Evolutionary conservation across 371 early-diverging fungal species (phyloP).

Genomic region (Apophysomyces variabilis): DNA sequence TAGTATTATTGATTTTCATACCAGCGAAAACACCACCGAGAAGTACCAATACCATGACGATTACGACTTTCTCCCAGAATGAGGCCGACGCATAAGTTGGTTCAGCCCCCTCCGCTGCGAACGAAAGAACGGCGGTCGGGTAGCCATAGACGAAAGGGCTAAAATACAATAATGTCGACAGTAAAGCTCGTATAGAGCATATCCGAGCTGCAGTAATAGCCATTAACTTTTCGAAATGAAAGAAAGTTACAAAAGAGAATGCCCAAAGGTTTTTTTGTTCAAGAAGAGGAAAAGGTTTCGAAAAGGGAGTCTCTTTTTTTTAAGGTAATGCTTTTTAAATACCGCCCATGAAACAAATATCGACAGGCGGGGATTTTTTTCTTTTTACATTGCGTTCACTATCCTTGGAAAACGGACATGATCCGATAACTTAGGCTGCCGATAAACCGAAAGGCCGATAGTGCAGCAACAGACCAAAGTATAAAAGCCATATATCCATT

Average conservation of each 20-base stretch:
- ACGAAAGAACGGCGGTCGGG: slow-evolving; percentile 17
- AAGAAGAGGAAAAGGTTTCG: neutral
- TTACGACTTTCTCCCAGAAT: slow-evolving; percentile 48
- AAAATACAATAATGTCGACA: slow-evolving; percentile 8
- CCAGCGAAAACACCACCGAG: slow-evolving; percentile 80
- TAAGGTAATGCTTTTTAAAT: slow-evolving; percentile 2
- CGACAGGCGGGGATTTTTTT: neutral
- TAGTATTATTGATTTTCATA: slow-evolving; percentile 13
- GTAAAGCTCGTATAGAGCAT: slow-evolving; percentile 13
- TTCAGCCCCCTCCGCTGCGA: slow-evolving; percentile 17
- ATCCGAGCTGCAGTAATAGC: slow-evolving; percentile 9
- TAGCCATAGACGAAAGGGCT: slow-evolving; percentile 22
- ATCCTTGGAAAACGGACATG: slow-evolving; percentile 51
- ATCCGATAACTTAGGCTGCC: slow-evolving; percentile 73
- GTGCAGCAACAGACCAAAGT: slow-evolving; percentile 81
- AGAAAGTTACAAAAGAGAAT: neutral
- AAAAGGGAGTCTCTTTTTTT: slow-evolving; percentile 5
- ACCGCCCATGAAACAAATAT: slow-evolving; percentile 9
- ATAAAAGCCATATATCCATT: slow-evolving; percentile 81
- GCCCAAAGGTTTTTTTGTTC: neutral
- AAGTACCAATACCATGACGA: slow-evolving; percentile 60
- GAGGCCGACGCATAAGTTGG: slow-evolving; percentile 24
- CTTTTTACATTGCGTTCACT: neutral
- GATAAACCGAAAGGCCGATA: slow-evolving; percentile 76
- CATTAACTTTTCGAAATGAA: neutral